Evolutionary conservation across 176 grass and related monocot species (phyloP).

Genomic region (Triticum dicoccoides): DNA sequence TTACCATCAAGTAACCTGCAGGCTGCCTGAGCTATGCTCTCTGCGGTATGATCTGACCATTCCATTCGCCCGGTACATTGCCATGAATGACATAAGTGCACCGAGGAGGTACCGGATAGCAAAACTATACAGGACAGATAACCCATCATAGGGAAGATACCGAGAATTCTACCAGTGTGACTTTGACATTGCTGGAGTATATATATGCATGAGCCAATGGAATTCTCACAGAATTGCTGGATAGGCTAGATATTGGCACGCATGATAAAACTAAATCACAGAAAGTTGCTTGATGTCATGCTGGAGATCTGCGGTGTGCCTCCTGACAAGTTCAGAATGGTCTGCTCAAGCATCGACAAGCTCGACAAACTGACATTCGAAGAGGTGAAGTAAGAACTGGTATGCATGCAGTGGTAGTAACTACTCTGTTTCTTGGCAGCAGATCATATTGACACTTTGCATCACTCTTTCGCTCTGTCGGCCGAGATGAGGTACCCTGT

Average conservation of each 20-base stretch:
- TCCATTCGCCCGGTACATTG: too few species aligned
- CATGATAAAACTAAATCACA: constrained; percentile 77
- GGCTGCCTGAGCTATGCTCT: constrained; percentile 17
- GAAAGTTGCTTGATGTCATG: constrained; percentile 86
- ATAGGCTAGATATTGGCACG: constrained; percentile 76
- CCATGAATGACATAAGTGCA: constrained; percentile 46
- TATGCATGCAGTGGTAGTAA: constrained; percentile 21
- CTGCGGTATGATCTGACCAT: too few species aligned
- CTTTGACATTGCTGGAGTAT: constrained; percentile 19
- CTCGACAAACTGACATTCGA: constrained; percentile 85
- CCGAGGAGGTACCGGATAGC: constrained; percentile 25
- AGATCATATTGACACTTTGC: too few species aligned
- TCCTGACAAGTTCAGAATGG: constrained; percentile 81
- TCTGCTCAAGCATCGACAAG: constrained; percentile 92
- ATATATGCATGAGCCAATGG: constrained; percentile 55
- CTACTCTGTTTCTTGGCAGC: too few species aligned
- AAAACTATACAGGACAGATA: constrained; percentile 57
- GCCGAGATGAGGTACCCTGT: too few species aligned
- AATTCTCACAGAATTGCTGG: constrained; percentile 72
- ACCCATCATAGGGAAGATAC: constrained; percentile 38
- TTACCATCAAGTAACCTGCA: constrained; percentile 30
- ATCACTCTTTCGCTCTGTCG: too few species aligned
- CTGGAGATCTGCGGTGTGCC: constrained; percentile 79
- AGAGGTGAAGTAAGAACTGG: constrained; percentile 83
- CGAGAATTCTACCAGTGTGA: constrained; percentile 94